A percentile compares a stretch with the other conserved stretches of the same genome.
Evolutionary conservation across 768 basidiomycete genomes (phyloP).

Genomic region (Artomyces pyxidatus): DNA sequence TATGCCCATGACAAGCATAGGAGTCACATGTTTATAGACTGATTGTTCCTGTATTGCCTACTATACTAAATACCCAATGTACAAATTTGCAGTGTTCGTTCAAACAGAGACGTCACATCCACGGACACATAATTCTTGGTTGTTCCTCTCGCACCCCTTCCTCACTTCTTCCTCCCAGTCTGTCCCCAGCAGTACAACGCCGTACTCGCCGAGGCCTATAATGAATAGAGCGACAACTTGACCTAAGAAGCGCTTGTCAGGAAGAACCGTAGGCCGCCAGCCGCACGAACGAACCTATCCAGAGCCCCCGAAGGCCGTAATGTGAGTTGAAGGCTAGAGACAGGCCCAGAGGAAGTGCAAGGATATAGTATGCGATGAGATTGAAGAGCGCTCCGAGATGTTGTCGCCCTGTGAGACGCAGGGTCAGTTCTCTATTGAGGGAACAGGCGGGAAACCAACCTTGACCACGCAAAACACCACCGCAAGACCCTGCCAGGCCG

Average conservation of each 20-base stretch:
- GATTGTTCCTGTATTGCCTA: no score
- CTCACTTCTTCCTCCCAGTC: slow-evolving; percentile 40
- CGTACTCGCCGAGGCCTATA: slow-evolving; percentile 63
- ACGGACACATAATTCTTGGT: no score
- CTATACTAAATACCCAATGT: no score
- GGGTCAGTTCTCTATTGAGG: slow-evolving; percentile 4
- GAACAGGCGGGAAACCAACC: slow-evolving; percentile 19
- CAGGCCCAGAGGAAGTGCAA: slow-evolving; percentile 45
- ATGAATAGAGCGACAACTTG: slow-evolving; percentile 68
- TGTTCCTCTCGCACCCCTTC: slow-evolving; percentile 31
- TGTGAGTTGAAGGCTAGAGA: slow-evolving; percentile 37
- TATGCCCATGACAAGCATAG: background rate
- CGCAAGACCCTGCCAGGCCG: slow-evolving; percentile 43
- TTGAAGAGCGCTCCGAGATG: slow-evolving; percentile 72
- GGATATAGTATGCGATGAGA: slow-evolving; percentile 51
- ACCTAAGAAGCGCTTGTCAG: slow-evolving; percentile 29
- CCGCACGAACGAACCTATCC: slow-evolving; percentile 31
- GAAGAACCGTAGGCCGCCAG: background rate
- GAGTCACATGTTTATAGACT: no score
- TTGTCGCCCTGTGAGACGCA: slow-evolving; percentile 35
- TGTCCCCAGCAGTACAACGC: slow-evolving; percentile 46
- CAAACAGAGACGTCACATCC: no score
- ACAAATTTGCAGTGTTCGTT: no score
- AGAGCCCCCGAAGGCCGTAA: slow-evolving; percentile 42
- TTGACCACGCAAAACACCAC: slow-evolving; percentile 41